A percentile compares a stretch with the other conserved stretches of the same genome.
phyloP scores from a whole-genome alignment of 352 stramenopile genomes.

The Phytophthora tubulina region DNA sequence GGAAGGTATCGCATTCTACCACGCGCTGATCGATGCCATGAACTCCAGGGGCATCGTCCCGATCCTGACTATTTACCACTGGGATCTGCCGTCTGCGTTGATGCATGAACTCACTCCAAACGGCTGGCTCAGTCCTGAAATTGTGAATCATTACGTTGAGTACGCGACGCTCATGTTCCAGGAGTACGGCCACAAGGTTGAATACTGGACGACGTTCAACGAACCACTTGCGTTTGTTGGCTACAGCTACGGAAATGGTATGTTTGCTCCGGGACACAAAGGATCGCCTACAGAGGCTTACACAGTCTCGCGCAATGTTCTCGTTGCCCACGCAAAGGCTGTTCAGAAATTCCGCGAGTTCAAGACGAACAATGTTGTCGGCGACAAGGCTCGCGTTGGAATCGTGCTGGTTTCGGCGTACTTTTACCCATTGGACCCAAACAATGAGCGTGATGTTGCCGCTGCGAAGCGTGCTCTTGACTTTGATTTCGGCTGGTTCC shows the following conservation, averaged over 20 bases:
- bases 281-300: constrained; percentile 45
- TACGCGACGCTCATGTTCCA: constrained; percentile 91
- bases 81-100: constrained; percentile 29
- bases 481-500: constrained; percentile 90
- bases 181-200: constrained; percentile 88
- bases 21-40: constrained; percentile 39
- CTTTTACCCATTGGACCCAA: constrained; percentile 69
- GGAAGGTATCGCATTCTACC: constrained; percentile 44
- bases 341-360: constrained; percentile 77
- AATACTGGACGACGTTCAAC: constrained; percentile 94
- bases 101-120: constrained; percentile 51
- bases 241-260: constrained; percentile 82
- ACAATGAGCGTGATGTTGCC: constrained; percentile 38
- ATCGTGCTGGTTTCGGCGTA: constrained; percentile 88
- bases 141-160: constrained; percentile 46
- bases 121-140: constrained; percentile 38
- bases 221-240: constrained; percentile 85
- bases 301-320: constrained; percentile 75
- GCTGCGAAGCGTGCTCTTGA: constrained; percentile 77
- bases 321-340: constrained; percentile 88
- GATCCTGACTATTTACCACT: constrained; percentile 43
- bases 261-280: constrained; percentile 42
- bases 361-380: constrained; percentile 22
- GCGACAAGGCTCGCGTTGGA: constrained; percentile 75
- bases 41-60: constrained; percentile 27